phyloP scores from a whole-genome alignment of 129 eudicot genomes.

The Rutidosis leptorrhynchoides region DNA sequence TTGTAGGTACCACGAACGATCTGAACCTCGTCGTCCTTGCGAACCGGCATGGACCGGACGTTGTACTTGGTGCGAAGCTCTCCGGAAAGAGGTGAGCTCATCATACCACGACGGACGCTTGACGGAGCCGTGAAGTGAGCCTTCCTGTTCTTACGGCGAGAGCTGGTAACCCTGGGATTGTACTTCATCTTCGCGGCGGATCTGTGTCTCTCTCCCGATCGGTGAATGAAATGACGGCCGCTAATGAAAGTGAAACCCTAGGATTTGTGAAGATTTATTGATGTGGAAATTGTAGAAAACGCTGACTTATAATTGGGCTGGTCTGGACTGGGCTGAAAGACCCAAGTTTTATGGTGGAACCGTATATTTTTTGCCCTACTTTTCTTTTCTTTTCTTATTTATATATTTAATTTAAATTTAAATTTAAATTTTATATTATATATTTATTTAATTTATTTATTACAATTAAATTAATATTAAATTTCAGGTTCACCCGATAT shows the following conservation, averaged over 20 bases:
- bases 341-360: not conserved
- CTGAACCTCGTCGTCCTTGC: conserved; percentile 80
- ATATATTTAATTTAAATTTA: too few species aligned
- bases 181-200: conserved; percentile 51
- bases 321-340: not conserved
- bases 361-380: too few species aligned
- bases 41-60: conserved; percentile 65
- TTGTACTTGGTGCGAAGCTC: conserved; percentile 73
- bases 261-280: conserved; percentile 14
- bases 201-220: not conserved
- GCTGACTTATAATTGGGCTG: not conserved
- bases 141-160: conserved; percentile 70
- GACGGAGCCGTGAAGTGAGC: conserved; percentile 81
- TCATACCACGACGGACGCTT: conserved; percentile 65
- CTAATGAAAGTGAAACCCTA: not conserved
- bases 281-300: not conserved
- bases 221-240: conserved; percentile 7
- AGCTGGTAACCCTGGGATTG: conserved; percentile 58
- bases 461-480: too few species aligned
- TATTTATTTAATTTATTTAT: too few species aligned
- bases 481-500: too few species aligned
- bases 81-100: conserved; percentile 61
- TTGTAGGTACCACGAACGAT: conserved; percentile 74
- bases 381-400: too few species aligned
- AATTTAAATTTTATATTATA: too few species aligned